Base-by-base conservation (phyloP, 108 stramenopile species). In the Cyclostephanos tholiformis region DNA sequence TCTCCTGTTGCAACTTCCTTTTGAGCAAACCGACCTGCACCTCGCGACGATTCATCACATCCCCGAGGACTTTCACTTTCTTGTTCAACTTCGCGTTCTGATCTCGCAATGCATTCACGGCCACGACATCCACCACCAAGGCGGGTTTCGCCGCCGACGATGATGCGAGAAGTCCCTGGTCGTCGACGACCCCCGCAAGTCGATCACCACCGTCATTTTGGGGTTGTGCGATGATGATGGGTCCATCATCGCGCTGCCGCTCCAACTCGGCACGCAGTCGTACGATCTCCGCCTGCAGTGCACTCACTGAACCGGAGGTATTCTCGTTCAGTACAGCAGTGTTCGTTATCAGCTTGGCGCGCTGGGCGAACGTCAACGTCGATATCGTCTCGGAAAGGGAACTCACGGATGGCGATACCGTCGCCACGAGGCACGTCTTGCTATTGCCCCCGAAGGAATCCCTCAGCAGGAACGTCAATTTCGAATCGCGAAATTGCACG, bases 361-460 rank as follows among this genome's bases (percentile, higher is more conserved):
- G 35, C 69, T 80, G 79, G 11, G 85, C 85, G 75, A 86, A 86
- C 56, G 70, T 77, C 19, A 86, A 43, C 1, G 85, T 86, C 5
- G 82, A 83, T 8, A 84, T 46, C 4, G 82, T 82, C 72, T 86
- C 85, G 5, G 68, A 27, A 23, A 75, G 30, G 19, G 69, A 68
- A 0, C 53, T 4, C 13, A 26, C 50, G 20, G 75, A 69, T 4
- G 83, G 82, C 52, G 64, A 56, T 14, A 86, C 82, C 3, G 85
- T 81, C 8, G 85, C 85, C 48, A 86, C 83, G 5, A 86, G 73
- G 51, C 71, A 76, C 6, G 87, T 87, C 74, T 85, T 84, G 20
- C 53, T 69, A 46, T 82, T 84, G 46, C 79, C 84, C 26, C 74
- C 80, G 58, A 59, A 78, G 7, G 82, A 78, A 72, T 85, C 73